Evolutionary conservation across 1,139 yeast genomes (phyloP), one percentile per base, ranked within the genome.

Genomic region (Blastobotrys arbuscula): DNA sequence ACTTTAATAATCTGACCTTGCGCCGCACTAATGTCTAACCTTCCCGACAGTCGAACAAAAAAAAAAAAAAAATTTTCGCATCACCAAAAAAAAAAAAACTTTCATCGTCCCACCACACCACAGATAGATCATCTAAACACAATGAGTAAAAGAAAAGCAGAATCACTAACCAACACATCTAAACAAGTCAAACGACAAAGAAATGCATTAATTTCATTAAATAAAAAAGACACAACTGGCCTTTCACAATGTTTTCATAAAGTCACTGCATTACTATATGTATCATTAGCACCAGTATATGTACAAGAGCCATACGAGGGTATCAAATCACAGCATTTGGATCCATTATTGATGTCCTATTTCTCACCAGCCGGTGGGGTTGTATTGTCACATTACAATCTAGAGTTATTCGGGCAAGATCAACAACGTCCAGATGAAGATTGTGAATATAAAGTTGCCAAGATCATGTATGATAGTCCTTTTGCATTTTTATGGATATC

Each of bases 401-500:
- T 89, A 42, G 67, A 73, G 40, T 65, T 80, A 26, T 59, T 72
- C 16, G 72, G 72, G 24, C 69, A 69, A 33, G 66, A 64, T 40
- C 53, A 49, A 28, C 58, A 54, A 2, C 7, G 6, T 10, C 16
- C 16, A 2, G 18, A 12, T 10, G 30, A 18, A n/a, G 18, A 21
- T 16, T 4, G 38, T 20, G 20, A 19, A n/a, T 54, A 47, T 16
- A 69, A 77, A 20, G 69, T 83, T 42, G 89, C 92, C 41, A 82
- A 79, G 59, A 72, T 92, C 46, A 77, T 84, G 51, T 79, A 81
- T 53, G 90, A 87, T 54, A 82, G 94, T 39, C 97, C 98, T 24
- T 90, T 89, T 65, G 78, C 92, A 36, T 92, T 84, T 64, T 64
- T 85, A 53, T 92, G 97, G 97, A 74, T 88, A 44, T 70, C 79